Conservation (phyloP, 2,329 filamentous ascomycete genomes). For the Samsoniella hepiali region DNA sequence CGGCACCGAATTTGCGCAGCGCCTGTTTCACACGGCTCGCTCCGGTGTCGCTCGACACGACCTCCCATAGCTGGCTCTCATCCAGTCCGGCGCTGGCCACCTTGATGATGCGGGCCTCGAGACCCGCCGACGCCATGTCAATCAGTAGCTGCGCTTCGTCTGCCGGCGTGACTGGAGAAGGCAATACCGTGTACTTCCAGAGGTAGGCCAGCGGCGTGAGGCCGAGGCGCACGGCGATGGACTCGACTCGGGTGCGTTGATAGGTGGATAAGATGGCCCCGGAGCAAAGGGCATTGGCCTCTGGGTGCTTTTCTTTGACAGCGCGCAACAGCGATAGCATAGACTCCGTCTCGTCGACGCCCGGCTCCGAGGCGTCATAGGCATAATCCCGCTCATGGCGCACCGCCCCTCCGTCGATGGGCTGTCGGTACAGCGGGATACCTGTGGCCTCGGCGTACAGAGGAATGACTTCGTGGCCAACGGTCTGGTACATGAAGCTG, state of each 20-base stretch:
- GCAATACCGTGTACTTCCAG: slow-evolving; percentile 84
- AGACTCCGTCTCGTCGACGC: slow-evolving; percentile 83
- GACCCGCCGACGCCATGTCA: slow-evolving; percentile 74
- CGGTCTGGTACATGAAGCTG: slow-evolving; percentile 99
- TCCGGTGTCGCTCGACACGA: slow-evolving; percentile 61
- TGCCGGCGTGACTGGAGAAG: slow-evolving; percentile 37
- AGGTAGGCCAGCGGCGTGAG: slow-evolving; percentile 80
- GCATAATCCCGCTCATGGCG: slow-evolving; percentile 71
- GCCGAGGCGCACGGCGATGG: slow-evolving; percentile 78
- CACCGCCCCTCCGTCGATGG: slow-evolving; percentile 69
- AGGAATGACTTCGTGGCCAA: slow-evolving; percentile 83
- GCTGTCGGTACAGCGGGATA: slow-evolving; percentile 78
- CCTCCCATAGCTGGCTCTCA: slow-evolving; percentile 74
- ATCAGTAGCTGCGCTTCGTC: slow-evolving; percentile 61
- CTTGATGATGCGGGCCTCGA: slow-evolving; percentile 92
- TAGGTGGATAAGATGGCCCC: slow-evolving; percentile 95
- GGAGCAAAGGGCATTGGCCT: slow-evolving; percentile 81
- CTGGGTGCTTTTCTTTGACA: slow-evolving; percentile 67
- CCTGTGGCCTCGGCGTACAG: slow-evolving; percentile 76
- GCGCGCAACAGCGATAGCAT: slow-evolving; percentile 70
- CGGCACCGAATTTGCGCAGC: slow-evolving; percentile 64
- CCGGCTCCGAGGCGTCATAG: slow-evolving; percentile 25
- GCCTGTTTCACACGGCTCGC: slow-evolving; percentile 48
- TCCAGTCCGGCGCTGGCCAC: slow-evolving; percentile 88
- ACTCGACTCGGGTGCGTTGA: slow-evolving; percentile 93